Evolutionary conservation across 1,284 basidiomycete genomes (phyloP).

Genomic region (Cryptococcus sp.): DNA sequence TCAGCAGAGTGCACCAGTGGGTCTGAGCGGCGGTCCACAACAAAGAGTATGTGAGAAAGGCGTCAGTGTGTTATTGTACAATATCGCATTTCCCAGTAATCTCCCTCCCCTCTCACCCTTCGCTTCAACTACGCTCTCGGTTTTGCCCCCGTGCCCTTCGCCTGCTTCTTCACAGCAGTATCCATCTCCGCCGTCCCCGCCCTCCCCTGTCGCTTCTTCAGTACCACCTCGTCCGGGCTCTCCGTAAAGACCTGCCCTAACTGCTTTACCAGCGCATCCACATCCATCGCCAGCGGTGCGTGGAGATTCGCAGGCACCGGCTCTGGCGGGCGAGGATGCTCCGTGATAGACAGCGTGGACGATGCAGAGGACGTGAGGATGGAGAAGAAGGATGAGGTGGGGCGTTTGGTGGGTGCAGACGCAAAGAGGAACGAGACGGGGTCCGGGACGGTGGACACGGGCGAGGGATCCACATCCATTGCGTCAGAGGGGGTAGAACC

Average conservation of each 20-base stretch:
- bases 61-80: constrained; percentile 1
- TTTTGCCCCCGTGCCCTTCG: constrained; percentile 10
- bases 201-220: constrained; percentile 53
- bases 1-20: constrained; percentile 13
- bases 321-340: background rate
- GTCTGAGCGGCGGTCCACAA: background rate
- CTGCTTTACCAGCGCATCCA: constrained; percentile 22
- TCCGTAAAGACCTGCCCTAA: constrained; percentile 42
- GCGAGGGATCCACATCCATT: constrained; percentile 9
- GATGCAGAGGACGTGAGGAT: constrained; percentile 35
- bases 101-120: background rate
- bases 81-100: background rate
- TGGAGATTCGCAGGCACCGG: constrained; percentile 27
- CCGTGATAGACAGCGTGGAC: background rate
- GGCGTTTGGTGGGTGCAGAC: background rate
- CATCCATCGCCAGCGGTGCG: constrained; percentile 31
- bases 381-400: constrained; percentile 39
- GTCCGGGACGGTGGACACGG: background rate
- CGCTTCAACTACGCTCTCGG: constrained; percentile 9
- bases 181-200: constrained; percentile 36
- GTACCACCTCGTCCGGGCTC: constrained; percentile 56
- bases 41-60: background rate
- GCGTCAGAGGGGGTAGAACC: constrained; percentile 4
- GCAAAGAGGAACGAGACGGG: constrained; percentile 12
- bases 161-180: constrained; percentile 15